These are phyloP conservation scores for Camellia granthamiana DNA, from an alignment of 148 eudicot genomes.

Conservation along the genomic window DNA sequence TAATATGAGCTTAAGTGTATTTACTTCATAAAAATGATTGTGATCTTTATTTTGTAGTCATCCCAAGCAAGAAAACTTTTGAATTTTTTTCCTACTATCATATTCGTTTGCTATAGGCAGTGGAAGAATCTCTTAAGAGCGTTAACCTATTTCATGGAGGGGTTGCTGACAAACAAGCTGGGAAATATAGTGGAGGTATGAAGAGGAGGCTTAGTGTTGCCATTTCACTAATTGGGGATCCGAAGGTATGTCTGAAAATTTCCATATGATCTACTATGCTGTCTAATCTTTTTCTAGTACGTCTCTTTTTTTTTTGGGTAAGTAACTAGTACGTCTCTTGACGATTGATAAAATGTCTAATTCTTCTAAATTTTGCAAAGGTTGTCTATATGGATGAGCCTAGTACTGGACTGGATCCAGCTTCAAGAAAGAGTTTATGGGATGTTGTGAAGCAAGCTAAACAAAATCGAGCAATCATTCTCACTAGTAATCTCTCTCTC, in stretches of 20 bases:
- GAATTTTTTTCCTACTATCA: not conserved
- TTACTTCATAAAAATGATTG: too few relatives aligned
- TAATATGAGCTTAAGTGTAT: too few relatives aligned
- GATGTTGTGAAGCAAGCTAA: slow-evolving; percentile 83
- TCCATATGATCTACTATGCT: not conserved
- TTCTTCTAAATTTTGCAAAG: slow-evolving; percentile 29
- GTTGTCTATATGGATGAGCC: slow-evolving; percentile 99
- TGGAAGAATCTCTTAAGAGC: slow-evolving; percentile 80
- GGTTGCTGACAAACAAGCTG: slow-evolving; percentile 76
- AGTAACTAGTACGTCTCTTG: not conserved
- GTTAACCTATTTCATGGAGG: slow-evolving; percentile 81
- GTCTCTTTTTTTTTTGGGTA: too few relatives aligned
- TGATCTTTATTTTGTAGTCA: not conserved
- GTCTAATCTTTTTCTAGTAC: not conserved
- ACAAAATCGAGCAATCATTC: slow-evolving; percentile 79
- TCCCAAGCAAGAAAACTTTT: not conserved
- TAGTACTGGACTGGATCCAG: slow-evolving; percentile 96
- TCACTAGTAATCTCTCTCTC: slow-evolving; percentile 57
- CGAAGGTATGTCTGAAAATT: slow-evolving; percentile 51
- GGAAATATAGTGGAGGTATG: slow-evolving; percentile 95
- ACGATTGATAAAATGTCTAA: not conserved
- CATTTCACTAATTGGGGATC: slow-evolving; percentile 86
- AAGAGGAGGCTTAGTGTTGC: slow-evolving; percentile 96
- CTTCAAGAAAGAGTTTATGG: slow-evolving; percentile 88
- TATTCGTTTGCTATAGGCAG: slow-evolving; percentile 51